Conservation (phyloP, 345 rosid species). For the Hibiscus mutabilis region DNA sequence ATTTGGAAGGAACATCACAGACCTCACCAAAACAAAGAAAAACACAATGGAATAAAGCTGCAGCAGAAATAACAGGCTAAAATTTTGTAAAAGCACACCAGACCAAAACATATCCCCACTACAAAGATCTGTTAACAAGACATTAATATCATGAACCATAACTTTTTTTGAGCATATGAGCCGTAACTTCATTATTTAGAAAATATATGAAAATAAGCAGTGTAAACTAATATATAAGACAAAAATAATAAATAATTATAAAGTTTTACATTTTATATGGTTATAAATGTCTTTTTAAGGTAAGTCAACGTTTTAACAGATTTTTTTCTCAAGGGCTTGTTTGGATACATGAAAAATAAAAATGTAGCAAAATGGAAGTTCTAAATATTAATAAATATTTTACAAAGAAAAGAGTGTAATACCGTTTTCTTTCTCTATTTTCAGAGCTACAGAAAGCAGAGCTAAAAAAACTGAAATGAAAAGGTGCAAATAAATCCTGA, state of each 20-base stretch:
- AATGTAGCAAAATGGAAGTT: neutral
- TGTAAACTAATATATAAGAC: too few relatives aligned
- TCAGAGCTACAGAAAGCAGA: neutral
- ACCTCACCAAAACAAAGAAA: too few relatives aligned
- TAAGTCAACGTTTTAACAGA: neutral
- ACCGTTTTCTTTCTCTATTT: neutral
- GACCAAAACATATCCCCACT: too few relatives aligned
- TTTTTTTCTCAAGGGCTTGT: neutral
- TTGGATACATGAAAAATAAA: slow-evolving; percentile 19
- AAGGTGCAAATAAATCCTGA: slow-evolving; percentile 1
- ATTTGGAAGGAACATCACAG: too few relatives aligned
- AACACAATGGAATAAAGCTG: too few relatives aligned
- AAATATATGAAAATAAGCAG: neutral
- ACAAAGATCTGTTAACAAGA: neutral
- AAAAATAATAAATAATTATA: too few relatives aligned
- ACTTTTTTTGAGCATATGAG: too few relatives aligned
- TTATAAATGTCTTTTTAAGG: neutral
- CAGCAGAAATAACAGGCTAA: too few relatives aligned
- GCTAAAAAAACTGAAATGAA: neutral
- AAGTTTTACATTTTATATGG: neutral
- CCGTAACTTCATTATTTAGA: too few relatives aligned
- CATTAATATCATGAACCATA: neutral
- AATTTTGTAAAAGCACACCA: too few relatives aligned
- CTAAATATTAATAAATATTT: neutral
- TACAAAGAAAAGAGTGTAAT: neutral